A percentile compares a stretch with the other conserved stretches of the same genome.
Evolutionary conservation across 805 yeast genomes (phyloP).

Genomic region (Ogataea polymorpha): DNA sequence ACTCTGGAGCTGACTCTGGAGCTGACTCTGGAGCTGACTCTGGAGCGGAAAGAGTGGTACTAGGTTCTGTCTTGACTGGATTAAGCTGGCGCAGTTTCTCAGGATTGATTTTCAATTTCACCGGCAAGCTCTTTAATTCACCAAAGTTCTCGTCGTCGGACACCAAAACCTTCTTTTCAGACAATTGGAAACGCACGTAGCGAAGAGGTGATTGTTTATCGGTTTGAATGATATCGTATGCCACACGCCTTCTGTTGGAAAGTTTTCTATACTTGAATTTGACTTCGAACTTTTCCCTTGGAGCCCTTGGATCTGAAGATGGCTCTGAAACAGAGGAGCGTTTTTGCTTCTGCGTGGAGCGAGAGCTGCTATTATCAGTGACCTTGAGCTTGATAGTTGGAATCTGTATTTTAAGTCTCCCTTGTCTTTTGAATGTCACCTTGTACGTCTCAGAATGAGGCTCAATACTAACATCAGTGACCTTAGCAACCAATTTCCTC

Average conservation of each 20-base stretch:
- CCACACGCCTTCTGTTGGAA: constrained; percentile 16
- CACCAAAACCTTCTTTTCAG: constrained; percentile 22
- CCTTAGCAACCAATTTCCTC: constrained; percentile 59
- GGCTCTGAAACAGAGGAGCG: constrained; percentile 6
- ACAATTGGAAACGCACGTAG: constrained; percentile 34
- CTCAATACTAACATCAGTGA: constrained; percentile 27
- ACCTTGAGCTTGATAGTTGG: constrained; percentile 31
- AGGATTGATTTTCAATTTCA: constrained; percentile 12
- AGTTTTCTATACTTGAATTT: constrained; percentile 16
- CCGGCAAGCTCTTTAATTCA: not conserved
- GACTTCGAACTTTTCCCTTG: constrained; percentile 14
- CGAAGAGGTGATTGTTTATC: constrained; percentile 27
- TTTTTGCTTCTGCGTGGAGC: constrained; percentile 18
- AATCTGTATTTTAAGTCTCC: constrained; percentile 51
- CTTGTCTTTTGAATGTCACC: constrained; percentile 51
- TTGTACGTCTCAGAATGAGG: constrained; percentile 43
- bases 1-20: too few species aligned
- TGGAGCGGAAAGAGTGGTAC: too few species aligned
- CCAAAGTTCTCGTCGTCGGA: constrained; percentile 29
- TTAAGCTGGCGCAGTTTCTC: constrained; percentile 3
- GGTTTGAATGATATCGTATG: constrained; percentile 20
- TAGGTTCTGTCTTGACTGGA: not conserved
- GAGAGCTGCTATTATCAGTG: constrained; percentile 9
- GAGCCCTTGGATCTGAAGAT: not conserved
- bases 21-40: too few species aligned